These are phyloP conservation scores for Lentinus tigrinus DNA, from an alignment of 768 basidiomycete genomes.

Conservation along the genomic window DNA sequence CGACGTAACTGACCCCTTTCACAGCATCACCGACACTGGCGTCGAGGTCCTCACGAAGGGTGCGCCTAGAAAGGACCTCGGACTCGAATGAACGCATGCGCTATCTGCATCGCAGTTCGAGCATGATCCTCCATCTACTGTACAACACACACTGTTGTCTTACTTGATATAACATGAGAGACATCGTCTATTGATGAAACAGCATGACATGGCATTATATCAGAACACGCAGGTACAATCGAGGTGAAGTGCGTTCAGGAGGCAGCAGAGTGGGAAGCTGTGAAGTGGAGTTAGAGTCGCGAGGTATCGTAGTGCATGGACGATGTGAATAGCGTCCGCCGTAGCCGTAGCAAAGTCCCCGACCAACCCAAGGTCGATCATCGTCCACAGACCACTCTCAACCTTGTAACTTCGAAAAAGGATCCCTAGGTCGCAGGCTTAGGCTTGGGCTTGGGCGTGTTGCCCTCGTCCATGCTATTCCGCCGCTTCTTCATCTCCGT, in stretches of 20 bases:
- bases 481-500: conserved; percentile 47
- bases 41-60: conserved; percentile 83
- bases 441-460: background rate
- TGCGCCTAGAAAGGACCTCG: conserved; percentile 29
- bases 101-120: no score
- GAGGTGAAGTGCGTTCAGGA: no score
- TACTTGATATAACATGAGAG: background rate
- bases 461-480: background rate
- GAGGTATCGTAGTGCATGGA: no score
- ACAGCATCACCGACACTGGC: conserved; percentile 87
- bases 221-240: no score
- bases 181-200: no score
- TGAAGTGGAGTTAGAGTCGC: background rate
- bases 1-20: conserved; percentile 16
- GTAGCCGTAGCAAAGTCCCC: no score
- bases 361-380: no score
- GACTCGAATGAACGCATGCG: background rate
- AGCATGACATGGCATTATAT: no score
- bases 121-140: no score
- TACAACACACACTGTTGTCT: background rate
- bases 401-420: no score
- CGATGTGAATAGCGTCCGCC: background rate
- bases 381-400: no score
- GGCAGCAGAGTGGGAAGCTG: no score
- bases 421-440: background rate